These are phyloP conservation scores for Talaromyces sp. DNA, from an alignment of 2,329 filamentous ascomycete genomes.

Conservation along the genomic window DNA sequence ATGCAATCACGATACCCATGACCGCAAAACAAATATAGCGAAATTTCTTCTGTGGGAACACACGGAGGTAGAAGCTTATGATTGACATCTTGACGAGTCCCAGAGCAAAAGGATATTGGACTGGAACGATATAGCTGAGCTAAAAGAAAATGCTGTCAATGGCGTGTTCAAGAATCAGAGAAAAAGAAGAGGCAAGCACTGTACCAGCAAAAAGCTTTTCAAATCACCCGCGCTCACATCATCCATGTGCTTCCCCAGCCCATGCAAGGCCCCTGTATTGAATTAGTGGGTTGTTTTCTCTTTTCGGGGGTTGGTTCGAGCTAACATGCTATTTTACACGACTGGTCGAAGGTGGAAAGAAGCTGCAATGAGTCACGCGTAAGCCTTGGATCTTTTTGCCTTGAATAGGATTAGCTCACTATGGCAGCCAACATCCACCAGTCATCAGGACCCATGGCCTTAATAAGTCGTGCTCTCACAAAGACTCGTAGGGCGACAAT, in stretches of 20 bases:
- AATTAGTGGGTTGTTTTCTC: background rate
- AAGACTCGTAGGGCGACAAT: background rate
- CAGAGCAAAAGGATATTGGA: background rate
- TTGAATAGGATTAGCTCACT: background rate
- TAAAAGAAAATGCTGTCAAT: background rate
- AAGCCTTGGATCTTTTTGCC: background rate
- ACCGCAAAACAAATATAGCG: background rate
- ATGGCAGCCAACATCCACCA: background rate
- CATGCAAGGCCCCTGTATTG: background rate
- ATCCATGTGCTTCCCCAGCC: background rate
- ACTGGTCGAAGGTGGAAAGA: background rate
- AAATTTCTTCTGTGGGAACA: background rate
- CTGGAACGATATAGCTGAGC: background rate
- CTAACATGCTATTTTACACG: background rate
- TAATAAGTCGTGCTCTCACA: background rate
- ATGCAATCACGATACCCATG: background rate
- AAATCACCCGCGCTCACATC: background rate
- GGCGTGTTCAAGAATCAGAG: background rate
- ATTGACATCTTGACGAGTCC: background rate
- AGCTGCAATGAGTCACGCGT: background rate
- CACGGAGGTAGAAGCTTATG: background rate
- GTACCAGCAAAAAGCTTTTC: background rate
- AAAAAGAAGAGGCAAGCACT: background rate
- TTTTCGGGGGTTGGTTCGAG: background rate
- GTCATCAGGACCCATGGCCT: background rate